phyloP scores from a whole-genome alignment of 2,329 filamentous ascomycete genomes.

The Zymoseptoria pseudotritici region DNA sequence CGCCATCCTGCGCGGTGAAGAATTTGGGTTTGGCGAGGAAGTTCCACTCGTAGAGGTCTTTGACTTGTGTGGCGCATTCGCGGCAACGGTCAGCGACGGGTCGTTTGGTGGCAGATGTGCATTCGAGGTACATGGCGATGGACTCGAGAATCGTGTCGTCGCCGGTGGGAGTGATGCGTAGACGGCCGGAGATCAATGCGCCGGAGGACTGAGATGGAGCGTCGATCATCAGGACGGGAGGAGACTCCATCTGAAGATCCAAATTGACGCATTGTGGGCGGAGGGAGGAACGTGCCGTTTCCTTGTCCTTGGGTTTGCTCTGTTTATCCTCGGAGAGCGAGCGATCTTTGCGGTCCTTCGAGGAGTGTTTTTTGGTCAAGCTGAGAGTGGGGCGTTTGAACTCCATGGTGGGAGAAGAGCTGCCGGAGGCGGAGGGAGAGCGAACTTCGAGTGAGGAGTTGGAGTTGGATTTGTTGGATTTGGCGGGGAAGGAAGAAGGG shows the following conservation, averaged over 20 bases:
- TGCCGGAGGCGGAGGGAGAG: slow-evolving; percentile 10
- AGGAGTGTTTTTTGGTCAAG: slow-evolving; percentile 14
- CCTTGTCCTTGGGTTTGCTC: slow-evolving; percentile 4
- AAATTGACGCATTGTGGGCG: slow-evolving; percentile 42
- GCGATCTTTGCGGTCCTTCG: slow-evolving; percentile 3
- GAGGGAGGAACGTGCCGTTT: slow-evolving; percentile 12
- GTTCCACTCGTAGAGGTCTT: slow-evolving; percentile 70
- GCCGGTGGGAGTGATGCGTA: slow-evolving; percentile 66
- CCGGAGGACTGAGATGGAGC: slow-evolving; percentile 67
- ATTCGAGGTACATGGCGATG: slow-evolving; percentile 64
- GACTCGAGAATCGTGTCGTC: slow-evolving; percentile 57
- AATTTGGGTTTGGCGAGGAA: slow-evolving; percentile 53
- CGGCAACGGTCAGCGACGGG: slow-evolving; percentile 72
- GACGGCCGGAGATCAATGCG: slow-evolving; percentile 74
- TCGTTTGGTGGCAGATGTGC: slow-evolving; percentile 68
- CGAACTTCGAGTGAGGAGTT: slow-evolving; percentile 7
- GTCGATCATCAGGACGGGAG: slow-evolving; percentile 78
- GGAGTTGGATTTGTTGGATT: slow-evolving; percentile 12
- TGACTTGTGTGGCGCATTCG: slow-evolving; percentile 65
- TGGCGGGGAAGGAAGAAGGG: slow-evolving; percentile 8
- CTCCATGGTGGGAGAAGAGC: slow-evolving; percentile 26
- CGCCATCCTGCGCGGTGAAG: slow-evolving; percentile 43
- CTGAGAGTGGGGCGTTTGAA: slow-evolving; percentile 26
- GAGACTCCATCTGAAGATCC: slow-evolving; percentile 68
- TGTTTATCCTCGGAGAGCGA: slow-evolving; percentile 22